These are phyloP conservation scores for Zanthoxylum bungeanum DNA, from an alignment of 345 rosid genomes.

Conservation along the genomic window DNA sequence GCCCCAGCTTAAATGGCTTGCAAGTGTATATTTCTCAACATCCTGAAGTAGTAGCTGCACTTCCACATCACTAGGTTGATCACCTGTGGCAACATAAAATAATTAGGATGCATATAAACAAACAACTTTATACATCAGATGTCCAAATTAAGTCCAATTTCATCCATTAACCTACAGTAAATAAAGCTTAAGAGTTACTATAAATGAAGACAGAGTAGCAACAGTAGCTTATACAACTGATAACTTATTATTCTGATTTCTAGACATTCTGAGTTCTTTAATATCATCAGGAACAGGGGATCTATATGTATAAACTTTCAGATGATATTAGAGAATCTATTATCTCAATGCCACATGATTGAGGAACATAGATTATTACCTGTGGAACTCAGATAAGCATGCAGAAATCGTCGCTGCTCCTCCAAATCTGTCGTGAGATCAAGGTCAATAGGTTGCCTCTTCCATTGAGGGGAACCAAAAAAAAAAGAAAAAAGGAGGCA, in stretches of 20 bases:
- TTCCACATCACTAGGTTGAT: constrained; percentile 31
- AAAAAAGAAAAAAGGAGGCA: too few relatives aligned
- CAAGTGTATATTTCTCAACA: constrained; percentile 54
- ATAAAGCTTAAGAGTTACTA: constrained; percentile 1
- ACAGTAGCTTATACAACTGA: neutral
- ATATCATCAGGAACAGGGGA: neutral
- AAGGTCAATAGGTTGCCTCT: constrained; percentile 1
- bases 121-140: neutral
- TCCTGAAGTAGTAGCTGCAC: constrained; percentile 37
- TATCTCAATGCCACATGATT: neutral
- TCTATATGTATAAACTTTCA: neutral
- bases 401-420: constrained; percentile 68
- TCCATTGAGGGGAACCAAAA: neutral
- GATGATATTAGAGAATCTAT: neutral
- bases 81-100: constrained; percentile 33
- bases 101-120: constrained; percentile 11
- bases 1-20: constrained; percentile 66
- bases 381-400: constrained; percentile 53
- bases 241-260: neutral
- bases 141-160: constrained; percentile 5
- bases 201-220: neutral
- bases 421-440: constrained; percentile 46
- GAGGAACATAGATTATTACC: constrained; percentile 31
- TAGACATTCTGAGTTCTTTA: neutral
- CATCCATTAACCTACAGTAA: neutral